Evolutionary conservation across 179 eudicot species (phyloP).

Genomic region (Carnegiea gigantea): DNA sequence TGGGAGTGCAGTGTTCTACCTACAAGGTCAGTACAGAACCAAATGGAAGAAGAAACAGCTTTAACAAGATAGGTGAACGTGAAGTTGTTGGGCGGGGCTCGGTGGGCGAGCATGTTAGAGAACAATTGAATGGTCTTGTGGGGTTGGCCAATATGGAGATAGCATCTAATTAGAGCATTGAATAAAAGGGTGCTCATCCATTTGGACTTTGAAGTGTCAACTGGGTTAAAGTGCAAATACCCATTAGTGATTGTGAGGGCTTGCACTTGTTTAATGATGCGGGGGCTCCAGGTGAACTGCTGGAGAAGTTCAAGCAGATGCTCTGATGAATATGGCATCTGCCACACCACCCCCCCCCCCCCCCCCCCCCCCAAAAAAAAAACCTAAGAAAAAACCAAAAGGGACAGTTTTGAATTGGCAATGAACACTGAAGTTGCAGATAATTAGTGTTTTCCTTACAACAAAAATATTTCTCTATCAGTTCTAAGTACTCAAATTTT

Average conservation of each 20-base stretch:
- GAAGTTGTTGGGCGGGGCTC: conserved; percentile 47
- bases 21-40: conserved; percentile 8
- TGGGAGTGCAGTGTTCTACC: conserved; percentile 43
- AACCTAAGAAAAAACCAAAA: neutral
- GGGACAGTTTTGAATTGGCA: neutral
- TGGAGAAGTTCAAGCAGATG: conserved; percentile 48
- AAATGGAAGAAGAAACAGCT: conserved; percentile 35
- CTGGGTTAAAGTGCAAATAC: conserved; percentile 36
- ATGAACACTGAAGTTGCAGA: neutral
- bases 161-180: conserved; percentile 53
- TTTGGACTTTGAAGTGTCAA: conserved; percentile 20
- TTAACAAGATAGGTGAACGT: conserved; percentile 56
- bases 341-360: too few species aligned
- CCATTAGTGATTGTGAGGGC: conserved; percentile 45
- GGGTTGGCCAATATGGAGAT: conserved; percentile 38
- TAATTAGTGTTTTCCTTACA: neutral
- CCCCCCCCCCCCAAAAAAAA: too few species aligned
- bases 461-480: neutral
- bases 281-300: conserved; percentile 24
- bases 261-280: conserved; percentile 45
- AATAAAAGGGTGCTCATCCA: conserved; percentile 60
- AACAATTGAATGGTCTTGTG: conserved; percentile 36
- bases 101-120: conserved; percentile 47
- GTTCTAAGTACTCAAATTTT: neutral
- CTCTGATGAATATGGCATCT: conserved; percentile 37